These are phyloP conservation scores for Chenopodium suecicum DNA, from an alignment of 148 eudicot genomes.

Conservation along the genomic window DNA sequence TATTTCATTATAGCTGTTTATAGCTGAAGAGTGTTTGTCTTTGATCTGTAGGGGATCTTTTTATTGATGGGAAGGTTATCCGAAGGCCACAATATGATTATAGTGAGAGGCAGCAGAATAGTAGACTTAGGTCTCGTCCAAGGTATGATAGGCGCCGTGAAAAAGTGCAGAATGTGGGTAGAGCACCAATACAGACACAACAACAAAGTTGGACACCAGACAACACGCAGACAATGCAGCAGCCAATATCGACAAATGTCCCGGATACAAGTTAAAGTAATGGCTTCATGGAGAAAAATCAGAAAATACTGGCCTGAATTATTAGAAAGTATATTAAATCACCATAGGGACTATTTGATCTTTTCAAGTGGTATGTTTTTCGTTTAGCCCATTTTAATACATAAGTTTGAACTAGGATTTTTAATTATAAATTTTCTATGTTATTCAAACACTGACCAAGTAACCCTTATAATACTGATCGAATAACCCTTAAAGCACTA, in stretches of 20 bases:
- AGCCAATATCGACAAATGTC: conserved; percentile 15
- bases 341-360: background rate
- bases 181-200: conserved; percentile 43
- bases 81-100: conserved; percentile 83
- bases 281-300: background rate
- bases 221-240: conserved; percentile 8
- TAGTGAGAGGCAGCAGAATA: conserved; percentile 45
- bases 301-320: conserved; percentile 22
- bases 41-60: conserved; percentile 63
- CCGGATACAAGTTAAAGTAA: conserved; percentile 28
- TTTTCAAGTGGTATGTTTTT: background rate
- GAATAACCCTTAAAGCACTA: too few relatives aligned
- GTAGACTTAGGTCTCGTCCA: conserved; percentile 60
- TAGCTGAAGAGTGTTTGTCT: background rate
- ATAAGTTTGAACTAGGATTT: background rate
- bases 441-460: too few relatives aligned
- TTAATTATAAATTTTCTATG: background rate
- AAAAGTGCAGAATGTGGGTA: conserved; percentile 49
- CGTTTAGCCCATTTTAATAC: background rate
- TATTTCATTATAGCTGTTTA: background rate
- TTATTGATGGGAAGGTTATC: conserved; percentile 69
- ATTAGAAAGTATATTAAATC: conserved; percentile 10
- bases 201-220: conserved; percentile 27
- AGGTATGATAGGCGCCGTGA: conserved; percentile 73
- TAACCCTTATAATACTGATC: too few relatives aligned